Conservation (phyloP, 805 yeast genomes). For the Myxozyma nipponensis region DNA sequence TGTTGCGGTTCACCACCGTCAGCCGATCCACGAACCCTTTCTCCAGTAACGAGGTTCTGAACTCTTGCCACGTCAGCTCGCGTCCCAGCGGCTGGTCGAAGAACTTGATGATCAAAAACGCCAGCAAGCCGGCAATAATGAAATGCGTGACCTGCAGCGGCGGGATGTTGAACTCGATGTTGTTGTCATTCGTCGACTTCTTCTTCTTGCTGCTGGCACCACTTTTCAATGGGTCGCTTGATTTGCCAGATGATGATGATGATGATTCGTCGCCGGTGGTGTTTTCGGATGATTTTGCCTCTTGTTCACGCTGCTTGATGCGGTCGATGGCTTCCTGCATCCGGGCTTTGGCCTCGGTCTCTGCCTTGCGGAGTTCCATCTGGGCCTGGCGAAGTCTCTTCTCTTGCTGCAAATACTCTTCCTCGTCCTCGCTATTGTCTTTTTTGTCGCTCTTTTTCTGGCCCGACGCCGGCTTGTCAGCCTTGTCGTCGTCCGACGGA, state of each 20-base stretch:
- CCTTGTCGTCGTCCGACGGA: no score
- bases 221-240: background rate
- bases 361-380: background rate
- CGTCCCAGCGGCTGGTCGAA: slow-evolving; percentile 20
- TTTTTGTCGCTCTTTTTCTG: background rate
- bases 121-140: slow-evolving; percentile 5
- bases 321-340: background rate
- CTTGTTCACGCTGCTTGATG: background rate
- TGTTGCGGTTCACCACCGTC: slow-evolving; percentile 69
- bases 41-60: slow-evolving; percentile 67
- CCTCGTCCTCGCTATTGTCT: background rate
- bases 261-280: background rate
- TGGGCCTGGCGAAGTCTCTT: background rate
- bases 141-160: slow-evolving; percentile 14
- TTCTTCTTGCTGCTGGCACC: slow-evolving; percentile 10
- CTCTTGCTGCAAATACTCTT: background rate
- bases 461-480: no score
- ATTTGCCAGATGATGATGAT: background rate
- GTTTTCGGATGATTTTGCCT: background rate
- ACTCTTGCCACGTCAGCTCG: slow-evolving; percentile 89
- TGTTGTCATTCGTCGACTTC: slow-evolving; percentile 10
- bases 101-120: slow-evolving; percentile 7
- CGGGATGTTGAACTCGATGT: slow-evolving; percentile 22
- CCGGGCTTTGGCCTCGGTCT: background rate
- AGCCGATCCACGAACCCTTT: slow-evolving; percentile 73